These are phyloP conservation scores for Sugiyamaella novakii DNA, from an alignment of 1,139 yeast species.

Conservation along the genomic window DNA sequence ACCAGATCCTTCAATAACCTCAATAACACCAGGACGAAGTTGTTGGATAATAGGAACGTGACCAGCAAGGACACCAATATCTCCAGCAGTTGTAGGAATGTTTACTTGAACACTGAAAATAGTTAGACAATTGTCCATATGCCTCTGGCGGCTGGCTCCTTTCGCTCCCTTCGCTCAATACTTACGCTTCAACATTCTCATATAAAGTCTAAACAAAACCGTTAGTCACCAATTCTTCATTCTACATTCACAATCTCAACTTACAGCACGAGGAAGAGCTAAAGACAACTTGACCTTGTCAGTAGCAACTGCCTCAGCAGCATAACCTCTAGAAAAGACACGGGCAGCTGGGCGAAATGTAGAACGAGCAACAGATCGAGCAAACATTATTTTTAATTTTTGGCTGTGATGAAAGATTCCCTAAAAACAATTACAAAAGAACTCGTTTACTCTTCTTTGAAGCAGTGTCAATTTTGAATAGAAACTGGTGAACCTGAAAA, in stretches of 20 bases:
- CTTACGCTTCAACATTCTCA: slow-evolving; percentile 50
- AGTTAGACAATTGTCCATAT: too few species aligned
- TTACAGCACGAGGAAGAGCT: slow-evolving; percentile 54
- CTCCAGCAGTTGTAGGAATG: slow-evolving; percentile 95
- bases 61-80: slow-evolving; percentile 95
- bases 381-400: slow-evolving; percentile 26
- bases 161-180: too few species aligned
- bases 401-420: slow-evolving; percentile 2
- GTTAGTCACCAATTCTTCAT: slow-evolving; percentile 12
- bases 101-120: slow-evolving; percentile 77
- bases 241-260: slow-evolving; percentile 3
- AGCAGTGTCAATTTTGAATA: slow-evolving; percentile 2
- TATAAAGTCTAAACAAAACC: slow-evolving; percentile 41
- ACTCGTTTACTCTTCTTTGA: background rate
- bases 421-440: background rate
- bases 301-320: slow-evolving; percentile 83
- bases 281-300: slow-evolving; percentile 85
- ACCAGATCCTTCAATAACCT: slow-evolving; percentile 80
- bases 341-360: slow-evolving; percentile 60
- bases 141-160: too few species aligned
- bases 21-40: slow-evolving; percentile 94
- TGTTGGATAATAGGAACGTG: slow-evolving; percentile 99
- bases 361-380: slow-evolving; percentile 33
- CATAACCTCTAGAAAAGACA: slow-evolving; percentile 78
- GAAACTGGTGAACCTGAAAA: slow-evolving; percentile 16